Evolutionary conservation across 352 stramenopile species (phyloP).

Genomic region (Globisporangium perplexum): DNA sequence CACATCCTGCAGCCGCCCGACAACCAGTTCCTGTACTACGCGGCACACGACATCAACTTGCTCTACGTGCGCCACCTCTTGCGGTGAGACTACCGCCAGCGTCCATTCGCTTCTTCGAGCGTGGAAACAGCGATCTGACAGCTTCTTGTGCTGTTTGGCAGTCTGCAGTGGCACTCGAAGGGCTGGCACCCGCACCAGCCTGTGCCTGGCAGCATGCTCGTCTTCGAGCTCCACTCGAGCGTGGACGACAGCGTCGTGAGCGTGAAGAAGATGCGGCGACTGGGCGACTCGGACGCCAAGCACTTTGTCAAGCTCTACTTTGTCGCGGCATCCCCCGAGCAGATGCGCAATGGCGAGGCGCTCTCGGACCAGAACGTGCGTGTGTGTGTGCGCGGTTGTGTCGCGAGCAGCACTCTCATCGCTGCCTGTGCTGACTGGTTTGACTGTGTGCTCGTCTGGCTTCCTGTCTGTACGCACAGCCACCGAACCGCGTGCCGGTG

Average conservation of each 20-base stretch:
- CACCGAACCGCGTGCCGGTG: constrained; percentile 53
- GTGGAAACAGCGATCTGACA: not conserved
- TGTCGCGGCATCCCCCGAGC: constrained; percentile 53
- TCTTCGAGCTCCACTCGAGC: constrained; percentile 65
- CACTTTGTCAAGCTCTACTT: constrained; percentile 75
- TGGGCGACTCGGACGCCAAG: not conserved
- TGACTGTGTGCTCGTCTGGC: not conserved
- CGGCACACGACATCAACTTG: constrained; percentile 77
- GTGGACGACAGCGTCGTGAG: constrained; percentile 17
- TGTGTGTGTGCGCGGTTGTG: not conserved
- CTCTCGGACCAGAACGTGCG: constrained; percentile 53
- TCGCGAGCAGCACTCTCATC: not conserved
- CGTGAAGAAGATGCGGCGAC: constrained; percentile 9
- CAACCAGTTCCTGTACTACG: constrained; percentile 67
- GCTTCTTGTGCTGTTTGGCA: constrained; percentile 9
- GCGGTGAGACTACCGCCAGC: constrained; percentile 23
- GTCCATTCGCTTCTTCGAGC: not conserved
- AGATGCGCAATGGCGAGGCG: constrained; percentile 61
- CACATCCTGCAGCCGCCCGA: constrained; percentile 38
- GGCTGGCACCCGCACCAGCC: constrained; percentile 73
- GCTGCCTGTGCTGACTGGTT: too few species aligned
- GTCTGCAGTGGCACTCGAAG: constrained; percentile 60
- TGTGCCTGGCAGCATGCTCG: constrained; percentile 64
- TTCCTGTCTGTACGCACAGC: constrained; percentile 19
- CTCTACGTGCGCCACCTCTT: constrained; percentile 71